Base-by-base conservation (phyloP, 345 rosid genomes). In the Rhodamnia rubescens region DNA sequence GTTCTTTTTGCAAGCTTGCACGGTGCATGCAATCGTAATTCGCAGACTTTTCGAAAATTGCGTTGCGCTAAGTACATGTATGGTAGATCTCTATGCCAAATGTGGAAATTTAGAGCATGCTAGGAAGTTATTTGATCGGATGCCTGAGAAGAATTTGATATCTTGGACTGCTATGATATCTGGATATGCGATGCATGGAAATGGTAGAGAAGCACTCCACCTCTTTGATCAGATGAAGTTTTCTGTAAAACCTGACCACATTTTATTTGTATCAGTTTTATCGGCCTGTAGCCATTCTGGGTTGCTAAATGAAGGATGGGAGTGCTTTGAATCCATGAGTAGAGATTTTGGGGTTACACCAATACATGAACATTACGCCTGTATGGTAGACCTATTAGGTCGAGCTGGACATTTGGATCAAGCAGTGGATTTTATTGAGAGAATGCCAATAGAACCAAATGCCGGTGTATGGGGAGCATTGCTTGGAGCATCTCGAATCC, bases 201-300 rank as follows among this genome's bases (percentile, higher is more conserved):
- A 85, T 56, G 92, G 93, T 50, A 86, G 88, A 85, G 91, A 90
- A 89, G 91, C 90, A 9, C 88, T 85, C 75, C 11, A 44, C 49
- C 86, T 92, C 88, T 88, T 89, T 88, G 86, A 89, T 88, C 86
- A 88, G 85, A 89, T 92, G 92, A 90, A 88, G 84, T 55, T 82
- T 61, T 88, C 86, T 54, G 83, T 53, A 47, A 91, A 84, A 83
- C 94, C 94, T 22, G 92, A 92, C 86, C 87, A 87, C 40, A 82
- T 91, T 87, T 26, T 69, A 36, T 69, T 69, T 69, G 80, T 36
- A 69, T 69, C 95, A 1, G 74, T 91, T 44, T 89, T 91, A 87
- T 90, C 92, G 42, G 90, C 95, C 57, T 93, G 95, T 84, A 91
- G 95, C 78, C 95, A 90, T 64, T 86, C 89, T 36, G 93, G 93